Evolutionary conservation across 2,329 filamentous ascomycete genomes (phyloP), one percentile per base, ranked within the genome.

Genomic region (Pseudocercospora vitis): DNA sequence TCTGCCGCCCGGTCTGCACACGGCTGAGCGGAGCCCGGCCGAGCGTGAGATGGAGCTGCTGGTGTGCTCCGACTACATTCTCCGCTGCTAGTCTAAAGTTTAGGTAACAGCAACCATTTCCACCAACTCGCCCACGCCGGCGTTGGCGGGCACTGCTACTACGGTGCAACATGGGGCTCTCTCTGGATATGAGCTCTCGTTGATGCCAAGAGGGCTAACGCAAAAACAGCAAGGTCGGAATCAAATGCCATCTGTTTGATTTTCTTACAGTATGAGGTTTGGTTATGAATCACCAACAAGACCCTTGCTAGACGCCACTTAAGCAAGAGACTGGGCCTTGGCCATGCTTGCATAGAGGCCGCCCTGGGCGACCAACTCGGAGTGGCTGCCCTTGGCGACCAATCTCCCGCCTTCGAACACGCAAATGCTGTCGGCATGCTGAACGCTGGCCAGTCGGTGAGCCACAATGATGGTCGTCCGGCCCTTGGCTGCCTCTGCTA

Each of bases 341-440:
- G 69, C 70, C 67, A 71, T 69, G 52, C 65, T 66, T 12, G 67
- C 65, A 53, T 78, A 79, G 40, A 76, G 68, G 2, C 71, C 71
- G 33, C 72, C 74, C 29, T 67, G 64, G 16, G 70, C 71, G 11
- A 86, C 71, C 59, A 87, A 70, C 63, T 85, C 81, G 4, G 75
- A 72, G 65, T 87, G 83, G 16, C 78, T 78, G n/a, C 86, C 84
- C 51, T 74, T 71, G 65, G 87, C 83, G 1, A 82, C 73, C 31
- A 87, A 77, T 18, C 69, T 79, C 19, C 85, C 83, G 56, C 84
- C 79, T 8, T 87, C 86, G 44, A 94, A 81, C 0, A 92, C 87
- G 63, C 88, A 89, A 35, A 91, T 91, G n/a, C 85, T 74, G 68
- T 92, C 85, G 1, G 88, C 87, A 61, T 91, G 86, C 69, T 88